Percentiles rank a stretch among this genome's conserved stretches.
phyloP scores from a whole-genome alignment of 108 stramenopile species.

The Nitzschia sp. region DNA sequence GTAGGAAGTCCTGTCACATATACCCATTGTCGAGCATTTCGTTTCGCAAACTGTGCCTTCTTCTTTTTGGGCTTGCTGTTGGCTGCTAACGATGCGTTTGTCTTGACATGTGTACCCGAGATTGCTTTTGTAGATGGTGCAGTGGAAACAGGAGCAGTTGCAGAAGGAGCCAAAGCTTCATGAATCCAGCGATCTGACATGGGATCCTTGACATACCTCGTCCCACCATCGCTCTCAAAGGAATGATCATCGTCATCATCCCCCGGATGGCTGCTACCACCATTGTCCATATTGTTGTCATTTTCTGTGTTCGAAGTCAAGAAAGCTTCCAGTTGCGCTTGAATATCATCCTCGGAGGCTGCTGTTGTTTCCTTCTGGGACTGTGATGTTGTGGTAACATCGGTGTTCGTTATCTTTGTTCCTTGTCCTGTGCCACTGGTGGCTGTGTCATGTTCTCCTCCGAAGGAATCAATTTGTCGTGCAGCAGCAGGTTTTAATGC shows the following conservation, averaged over 20 bases:
- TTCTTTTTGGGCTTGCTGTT: constrained; percentile 39
- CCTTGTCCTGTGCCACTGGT: too few relatives aligned
- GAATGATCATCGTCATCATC: constrained; percentile 67
- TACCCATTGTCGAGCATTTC: constrained; percentile 81
- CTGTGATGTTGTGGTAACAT: background rate
- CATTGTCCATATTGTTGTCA: background rate
- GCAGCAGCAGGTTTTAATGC: constrained; percentile 36
- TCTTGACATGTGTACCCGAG: constrained; percentile 8
- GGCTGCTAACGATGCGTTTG: constrained; percentile 2
- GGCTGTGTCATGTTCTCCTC: too few relatives aligned
- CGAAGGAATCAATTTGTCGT: background rate
- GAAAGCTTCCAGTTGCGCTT: constrained; percentile 71
- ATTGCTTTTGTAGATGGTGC: constrained; percentile 6
- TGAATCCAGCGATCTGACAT: constrained; percentile 68
- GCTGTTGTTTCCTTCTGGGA: background rate
- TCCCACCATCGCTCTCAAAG: constrained; percentile 81
- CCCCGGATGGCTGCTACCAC: constrained; percentile 1
- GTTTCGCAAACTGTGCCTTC: constrained; percentile 80
- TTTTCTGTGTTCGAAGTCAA: constrained; percentile 44
- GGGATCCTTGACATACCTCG: constrained; percentile 67
- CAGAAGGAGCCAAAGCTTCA: constrained; percentile 51
- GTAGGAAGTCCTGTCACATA: constrained; percentile 87
- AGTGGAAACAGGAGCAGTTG: background rate
- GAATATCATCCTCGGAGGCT: constrained; percentile 8
- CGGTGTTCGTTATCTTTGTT: background rate